Base-by-base conservation (phyloP, 1,139 yeast genomes). In the Geotrichum histeridarum region DNA sequence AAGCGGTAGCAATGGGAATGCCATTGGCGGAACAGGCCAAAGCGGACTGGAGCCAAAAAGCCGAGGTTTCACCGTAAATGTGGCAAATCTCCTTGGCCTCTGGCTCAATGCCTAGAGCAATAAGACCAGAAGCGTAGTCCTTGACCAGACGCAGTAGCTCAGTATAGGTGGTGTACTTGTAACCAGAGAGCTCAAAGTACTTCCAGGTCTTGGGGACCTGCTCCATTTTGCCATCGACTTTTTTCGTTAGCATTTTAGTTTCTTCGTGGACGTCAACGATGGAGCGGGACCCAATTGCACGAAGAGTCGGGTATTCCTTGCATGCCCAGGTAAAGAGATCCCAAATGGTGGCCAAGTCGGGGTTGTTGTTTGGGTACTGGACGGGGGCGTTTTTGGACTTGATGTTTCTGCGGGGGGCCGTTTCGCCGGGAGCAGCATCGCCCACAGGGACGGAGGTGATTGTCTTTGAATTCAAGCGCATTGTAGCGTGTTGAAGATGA, bases 1-100 rank as follows among this genome's bases (percentile, higher is more conserved):
- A 93, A 42, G 99, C 98, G 33, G 99, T 94, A 46, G 91, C 99
- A 59, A 87, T 80, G 22, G 98, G 87, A 58, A 94, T 83, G 53
- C 81, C 73, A 71, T 90, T 96, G 57, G 89, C 74, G 64, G 81
- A 79, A 53, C 88, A 78, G 15, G 93, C 96, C 61, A 90, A 71
- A 61, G 84, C 93, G 43, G 89, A 79, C 72, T 88, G 88, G 86
- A 93, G 80, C 99, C 99, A 93, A 67, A 81, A 81, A 54, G 81
- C 85, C 36, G 95, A 85, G 31, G 96, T 74, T 37, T 86, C 73
- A 38, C 96, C 96, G 72, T 84, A 94, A 55, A 93, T 78, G 70
- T 91, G 96, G 63, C 91, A 70, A 64, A 81, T 82, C 62, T 84
- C 83, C 45, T 73, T 73, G 63, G 80, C 80, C 47, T 72, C 70